phyloP scores from a whole-genome alignment of 2,329 filamentous ascomycete species.

The Coniella vitis region DNA sequence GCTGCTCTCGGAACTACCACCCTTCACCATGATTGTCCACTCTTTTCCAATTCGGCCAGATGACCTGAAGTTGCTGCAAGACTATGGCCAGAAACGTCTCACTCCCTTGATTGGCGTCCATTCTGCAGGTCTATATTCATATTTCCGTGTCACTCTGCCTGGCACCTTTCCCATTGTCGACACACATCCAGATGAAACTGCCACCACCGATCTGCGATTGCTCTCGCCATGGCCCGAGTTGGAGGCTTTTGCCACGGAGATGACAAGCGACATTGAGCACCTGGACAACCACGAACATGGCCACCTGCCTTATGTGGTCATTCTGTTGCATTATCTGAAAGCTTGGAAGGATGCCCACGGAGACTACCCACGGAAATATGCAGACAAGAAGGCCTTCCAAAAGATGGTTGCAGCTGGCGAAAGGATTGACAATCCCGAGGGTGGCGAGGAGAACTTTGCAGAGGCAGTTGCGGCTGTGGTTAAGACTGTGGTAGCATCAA shows the following conservation, averaged over 20 bases:
- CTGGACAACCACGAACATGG: slow-evolving; percentile 79
- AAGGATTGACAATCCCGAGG: slow-evolving; percentile 69
- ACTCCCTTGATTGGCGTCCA: slow-evolving; percentile 78
- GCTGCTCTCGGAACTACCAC: slow-evolving; percentile 33
- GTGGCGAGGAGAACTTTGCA: slow-evolving; percentile 93
- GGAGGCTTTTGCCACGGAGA: slow-evolving; percentile 53
- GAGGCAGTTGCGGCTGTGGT: slow-evolving; percentile 84
- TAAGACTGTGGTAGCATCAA: slow-evolving; percentile 69
- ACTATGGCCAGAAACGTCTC: slow-evolving; percentile 45
- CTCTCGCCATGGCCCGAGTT: slow-evolving; percentile 83
- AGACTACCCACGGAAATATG: slow-evolving; percentile 63
- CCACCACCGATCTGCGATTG: slow-evolving; percentile 78
- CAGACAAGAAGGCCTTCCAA: slow-evolving; percentile 80
- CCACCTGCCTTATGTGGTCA: slow-evolving; percentile 79
- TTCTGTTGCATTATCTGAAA: slow-evolving; percentile 76
- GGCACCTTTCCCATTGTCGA: slow-evolving; percentile 87
- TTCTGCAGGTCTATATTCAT: slow-evolving; percentile 87
- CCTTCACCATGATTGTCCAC: slow-evolving; percentile 50
- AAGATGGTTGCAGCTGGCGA: slow-evolving; percentile 60
- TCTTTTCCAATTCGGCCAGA: slow-evolving; percentile 41
- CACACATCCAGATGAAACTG: slow-evolving; percentile 84
- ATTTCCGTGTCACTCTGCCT: slow-evolving; percentile 73
- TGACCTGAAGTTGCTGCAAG: slow-evolving; percentile 37
- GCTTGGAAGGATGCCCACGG: slow-evolving; percentile 72
- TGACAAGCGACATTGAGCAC: slow-evolving; percentile 61